Conservation (phyloP, 108 stramenopile genomes). For the Nitzschia sp. region DNA sequence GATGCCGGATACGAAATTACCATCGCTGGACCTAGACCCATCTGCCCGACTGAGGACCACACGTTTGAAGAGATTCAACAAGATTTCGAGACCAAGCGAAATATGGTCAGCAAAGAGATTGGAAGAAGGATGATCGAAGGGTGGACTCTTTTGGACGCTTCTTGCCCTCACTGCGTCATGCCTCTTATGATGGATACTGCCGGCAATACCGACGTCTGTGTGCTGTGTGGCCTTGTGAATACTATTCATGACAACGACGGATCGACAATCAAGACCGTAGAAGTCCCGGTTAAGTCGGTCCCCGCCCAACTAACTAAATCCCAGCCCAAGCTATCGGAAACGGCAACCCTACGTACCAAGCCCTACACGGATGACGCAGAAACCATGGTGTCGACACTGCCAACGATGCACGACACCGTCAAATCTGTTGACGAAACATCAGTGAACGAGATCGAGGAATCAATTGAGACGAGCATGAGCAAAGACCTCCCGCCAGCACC, state of each 20-base stretch:
- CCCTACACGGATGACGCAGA: conserved; percentile 3
- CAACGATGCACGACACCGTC: neutral
- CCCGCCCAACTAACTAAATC: neutral
- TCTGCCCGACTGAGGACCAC: neutral
- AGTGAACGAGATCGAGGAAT: neutral
- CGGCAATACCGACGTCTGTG: conserved; percentile 45
- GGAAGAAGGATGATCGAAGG: conserved; percentile 54
- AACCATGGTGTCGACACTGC: conserved; percentile 5
- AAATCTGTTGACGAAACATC: neutral
- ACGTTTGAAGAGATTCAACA: conserved; percentile 19
- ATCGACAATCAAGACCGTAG: conserved; percentile 10
- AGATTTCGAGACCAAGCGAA: conserved; percentile 47
- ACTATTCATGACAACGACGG: conserved; percentile 16
- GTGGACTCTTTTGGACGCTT: conserved; percentile 50
- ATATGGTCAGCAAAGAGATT: conserved; percentile 57
- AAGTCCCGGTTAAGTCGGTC: conserved; percentile 9
- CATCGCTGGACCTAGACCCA: neutral
- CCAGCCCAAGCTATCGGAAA: neutral
- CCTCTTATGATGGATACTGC: conserved; percentile 51
- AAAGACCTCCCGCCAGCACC: neutral
- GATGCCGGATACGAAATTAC: conserved; percentile 19
- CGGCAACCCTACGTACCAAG: neutral
- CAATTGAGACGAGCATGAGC: neutral
- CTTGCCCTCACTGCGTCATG: conserved; percentile 57
- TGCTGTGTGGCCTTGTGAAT: conserved; percentile 35